Conservation (phyloP, 2,329 filamentous ascomycete species). For the Colletotrichum orbiculare region DNA sequence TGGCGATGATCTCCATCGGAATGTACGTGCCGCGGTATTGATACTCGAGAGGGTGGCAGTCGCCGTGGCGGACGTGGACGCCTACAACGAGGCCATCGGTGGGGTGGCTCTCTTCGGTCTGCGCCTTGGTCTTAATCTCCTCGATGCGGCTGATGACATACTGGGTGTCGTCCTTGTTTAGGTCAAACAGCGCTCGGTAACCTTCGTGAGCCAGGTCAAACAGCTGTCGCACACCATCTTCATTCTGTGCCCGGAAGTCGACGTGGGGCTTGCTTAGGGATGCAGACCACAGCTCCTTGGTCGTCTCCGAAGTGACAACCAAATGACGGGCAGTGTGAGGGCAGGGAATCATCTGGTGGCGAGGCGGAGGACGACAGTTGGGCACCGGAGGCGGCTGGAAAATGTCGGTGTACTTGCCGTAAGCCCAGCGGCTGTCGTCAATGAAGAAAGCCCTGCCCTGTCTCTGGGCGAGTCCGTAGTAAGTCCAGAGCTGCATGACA, state of each 20-base stretch:
- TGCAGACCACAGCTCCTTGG: constrained; percentile 72
- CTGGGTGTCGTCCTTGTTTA: constrained; percentile 71
- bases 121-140: constrained; percentile 63
- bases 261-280: constrained; percentile 65
- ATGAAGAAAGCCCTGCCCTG: constrained; percentile 85
- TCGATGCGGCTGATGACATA: constrained; percentile 72
- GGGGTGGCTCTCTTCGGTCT: constrained; percentile 53
- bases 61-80: constrained; percentile 83
- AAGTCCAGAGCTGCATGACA: constrained; percentile 84
- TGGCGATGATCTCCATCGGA: constrained; percentile 75
- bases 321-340: constrained; percentile 81
- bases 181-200: constrained; percentile 79
- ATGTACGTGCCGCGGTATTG: constrained; percentile 84
- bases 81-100: constrained; percentile 71
- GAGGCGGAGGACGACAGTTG: constrained; percentile 76
- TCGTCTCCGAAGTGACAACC: constrained; percentile 77
- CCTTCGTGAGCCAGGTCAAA: constrained; percentile 76
- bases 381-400: constrained; percentile 76
- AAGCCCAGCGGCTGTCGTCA: constrained; percentile 86
- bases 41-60: constrained; percentile 80
- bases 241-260: constrained; percentile 52
- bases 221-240: constrained; percentile 63
- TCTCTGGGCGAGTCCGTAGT: constrained; percentile 81
- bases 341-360: constrained; percentile 81
- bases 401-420: constrained; percentile 78